Percentiles rank a stretch among this genome's conserved stretches.
phyloP scores from a whole-genome alignment of 2,329 filamentous ascomycete genomes.

The Phialemoniopsis sp. region DNA sequence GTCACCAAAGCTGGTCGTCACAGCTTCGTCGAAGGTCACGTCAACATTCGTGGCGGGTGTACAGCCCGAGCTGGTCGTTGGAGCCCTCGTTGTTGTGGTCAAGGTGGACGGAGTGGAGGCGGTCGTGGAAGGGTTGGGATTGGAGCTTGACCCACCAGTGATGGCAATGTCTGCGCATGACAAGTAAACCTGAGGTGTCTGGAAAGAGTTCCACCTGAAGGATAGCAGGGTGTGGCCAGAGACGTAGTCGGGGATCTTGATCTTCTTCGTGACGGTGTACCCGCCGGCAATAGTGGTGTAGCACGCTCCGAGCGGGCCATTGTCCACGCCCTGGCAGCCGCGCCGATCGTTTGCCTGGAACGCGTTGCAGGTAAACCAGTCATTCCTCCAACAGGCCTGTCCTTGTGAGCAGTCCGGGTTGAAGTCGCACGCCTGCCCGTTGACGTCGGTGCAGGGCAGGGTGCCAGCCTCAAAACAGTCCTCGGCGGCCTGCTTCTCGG shows the following conservation, averaged over 20 bases:
- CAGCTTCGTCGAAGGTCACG: slow-evolving; percentile 37
- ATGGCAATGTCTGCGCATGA: slow-evolving; percentile 50
- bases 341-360: slow-evolving; percentile 30
- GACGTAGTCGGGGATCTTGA: slow-evolving; percentile 42
- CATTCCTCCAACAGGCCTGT: slow-evolving; percentile 41
- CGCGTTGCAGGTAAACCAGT: slow-evolving; percentile 51
- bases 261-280: slow-evolving; percentile 47
- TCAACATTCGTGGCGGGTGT: slow-evolving; percentile 23
- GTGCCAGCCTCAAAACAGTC: slow-evolving; percentile 45
- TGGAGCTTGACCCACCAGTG: slow-evolving; percentile 11
- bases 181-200: slow-evolving; percentile 49
- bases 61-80: slow-evolving; percentile 19
- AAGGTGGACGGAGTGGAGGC: not conserved
- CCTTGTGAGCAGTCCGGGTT: slow-evolving; percentile 40
- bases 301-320: slow-evolving; percentile 36
- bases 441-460: slow-evolving; percentile 43
- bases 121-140: slow-evolving; percentile 10
- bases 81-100: not conserved
- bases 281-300: slow-evolving; percentile 48
- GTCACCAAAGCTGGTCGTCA: slow-evolving; percentile 39
- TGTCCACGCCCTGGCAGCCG: slow-evolving; percentile 41
- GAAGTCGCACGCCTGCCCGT: slow-evolving; percentile 42
- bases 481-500: slow-evolving; percentile 49
- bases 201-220: slow-evolving; percentile 51
- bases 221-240: slow-evolving; percentile 47